Conservation (phyloP, 768 basidiomycete genomes). For the Kwoniella dejecticola region DNA sequence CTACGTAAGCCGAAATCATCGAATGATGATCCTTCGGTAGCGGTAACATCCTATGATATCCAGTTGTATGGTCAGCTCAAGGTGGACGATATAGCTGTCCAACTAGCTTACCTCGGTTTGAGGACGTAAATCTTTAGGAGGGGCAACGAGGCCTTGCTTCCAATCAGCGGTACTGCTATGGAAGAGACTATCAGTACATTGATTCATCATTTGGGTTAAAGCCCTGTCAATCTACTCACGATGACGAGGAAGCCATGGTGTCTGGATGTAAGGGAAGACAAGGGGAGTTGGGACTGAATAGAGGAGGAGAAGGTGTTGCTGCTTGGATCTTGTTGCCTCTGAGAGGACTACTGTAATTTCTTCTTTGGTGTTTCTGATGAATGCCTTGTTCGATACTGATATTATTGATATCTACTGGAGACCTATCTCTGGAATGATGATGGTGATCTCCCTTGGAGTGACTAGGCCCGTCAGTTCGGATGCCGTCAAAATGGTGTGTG, state of each 20-base stretch:
- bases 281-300: neutral
- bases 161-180: constrained; percentile 57
- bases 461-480: too few species aligned
- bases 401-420: too few species aligned
- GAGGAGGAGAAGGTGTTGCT: too few species aligned
- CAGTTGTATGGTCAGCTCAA: neutral
- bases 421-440: too few species aligned
- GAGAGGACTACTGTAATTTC: too few species aligned
- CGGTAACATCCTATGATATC: constrained; percentile 71
- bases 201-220: neutral
- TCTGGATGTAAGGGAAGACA: neutral
- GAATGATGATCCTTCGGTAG: constrained; percentile 90
- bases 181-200: neutral
- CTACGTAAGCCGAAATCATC: constrained; percentile 90
- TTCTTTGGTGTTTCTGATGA: too few species aligned
- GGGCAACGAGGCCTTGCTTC: constrained; percentile 77
- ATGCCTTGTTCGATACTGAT: too few species aligned
- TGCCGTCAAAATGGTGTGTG: too few species aligned
- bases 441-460: too few species aligned
- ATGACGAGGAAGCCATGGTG: constrained; percentile 45
- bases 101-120: constrained; percentile 71
- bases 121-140: constrained; percentile 87
- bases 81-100: neutral
- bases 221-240: constrained; percentile 26
- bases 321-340: too few species aligned